Evolutionary conservation across 495 filamentous ascomycete species (phyloP).

Genomic region (Talaromyces nanjingensis): DNA sequence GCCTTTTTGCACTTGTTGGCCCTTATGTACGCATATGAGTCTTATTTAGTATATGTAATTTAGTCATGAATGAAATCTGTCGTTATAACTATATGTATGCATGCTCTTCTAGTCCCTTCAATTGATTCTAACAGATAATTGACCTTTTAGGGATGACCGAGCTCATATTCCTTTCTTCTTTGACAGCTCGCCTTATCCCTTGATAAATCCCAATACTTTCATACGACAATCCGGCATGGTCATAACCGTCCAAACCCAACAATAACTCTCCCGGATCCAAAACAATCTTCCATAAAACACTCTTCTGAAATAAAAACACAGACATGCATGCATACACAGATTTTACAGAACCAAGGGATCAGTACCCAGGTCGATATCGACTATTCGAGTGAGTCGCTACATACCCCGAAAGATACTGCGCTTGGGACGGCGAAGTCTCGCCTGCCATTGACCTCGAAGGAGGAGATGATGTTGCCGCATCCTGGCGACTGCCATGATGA

Average conservation of each 20-base stretch:
- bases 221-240: not conserved
- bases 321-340: not conserved
- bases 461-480: not conserved
- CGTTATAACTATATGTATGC: not conserved
- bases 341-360: not conserved
- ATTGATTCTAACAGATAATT: not conserved
- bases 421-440: not conserved
- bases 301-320: not conserved
- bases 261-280: not conserved
- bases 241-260: not conserved
- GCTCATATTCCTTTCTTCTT: not conserved
- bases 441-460: not conserved
- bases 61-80: not conserved
- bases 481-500: not conserved
- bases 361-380: constrained; percentile 1
- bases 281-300: not conserved
- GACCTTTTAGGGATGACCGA: not conserved
- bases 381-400: not conserved
- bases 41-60: constrained; percentile 1
- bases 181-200: not conserved
- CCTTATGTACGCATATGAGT: constrained; percentile 2
- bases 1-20: not conserved
- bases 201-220: not conserved
- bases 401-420: not conserved
- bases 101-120: not conserved